These are phyloP conservation scores for Withania somnifera DNA, from an alignment of 305 asterid genomes.

Conservation along the genomic window DNA sequence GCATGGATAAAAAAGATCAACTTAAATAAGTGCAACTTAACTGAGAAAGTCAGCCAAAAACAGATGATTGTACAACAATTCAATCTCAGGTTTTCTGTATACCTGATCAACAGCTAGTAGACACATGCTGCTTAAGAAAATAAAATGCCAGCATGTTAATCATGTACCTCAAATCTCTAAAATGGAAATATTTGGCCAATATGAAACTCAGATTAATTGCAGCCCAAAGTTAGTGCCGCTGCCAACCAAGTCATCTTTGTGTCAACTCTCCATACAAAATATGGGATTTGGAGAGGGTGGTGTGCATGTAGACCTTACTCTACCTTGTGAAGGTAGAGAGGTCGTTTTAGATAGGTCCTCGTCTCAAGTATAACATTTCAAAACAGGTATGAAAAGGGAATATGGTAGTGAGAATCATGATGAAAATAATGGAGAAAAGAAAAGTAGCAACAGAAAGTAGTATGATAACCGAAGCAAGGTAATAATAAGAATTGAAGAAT, in stretches of 20 bases:
- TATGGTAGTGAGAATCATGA: neutral
- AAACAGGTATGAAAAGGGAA: too few species aligned
- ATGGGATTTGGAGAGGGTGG: too few species aligned
- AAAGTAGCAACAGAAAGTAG: neutral
- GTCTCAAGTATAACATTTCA: too few species aligned
- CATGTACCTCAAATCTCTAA: neutral
- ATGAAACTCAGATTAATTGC: neutral
- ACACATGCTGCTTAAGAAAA: neutral
- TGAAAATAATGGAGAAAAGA: neutral
- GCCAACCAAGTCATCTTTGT: too few species aligned
- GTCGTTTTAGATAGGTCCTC: too few species aligned
- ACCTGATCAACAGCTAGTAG: neutral
- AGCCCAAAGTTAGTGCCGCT: too few species aligned
- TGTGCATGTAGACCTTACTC: too few species aligned
- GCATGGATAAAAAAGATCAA: neutral
- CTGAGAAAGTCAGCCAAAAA: neutral
- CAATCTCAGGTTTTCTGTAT: neutral
- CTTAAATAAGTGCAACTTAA: neutral
- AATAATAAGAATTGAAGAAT: neutral
- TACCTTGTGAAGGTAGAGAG: too few species aligned
- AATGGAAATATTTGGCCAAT: neutral
- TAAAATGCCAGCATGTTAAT: neutral
- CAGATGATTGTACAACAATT: neutral
- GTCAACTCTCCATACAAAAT: too few species aligned
- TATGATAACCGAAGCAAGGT: neutral